Conservation (phyloP, 2,329 filamentous ascomycete genomes). For the Oidium heveae region DNA sequence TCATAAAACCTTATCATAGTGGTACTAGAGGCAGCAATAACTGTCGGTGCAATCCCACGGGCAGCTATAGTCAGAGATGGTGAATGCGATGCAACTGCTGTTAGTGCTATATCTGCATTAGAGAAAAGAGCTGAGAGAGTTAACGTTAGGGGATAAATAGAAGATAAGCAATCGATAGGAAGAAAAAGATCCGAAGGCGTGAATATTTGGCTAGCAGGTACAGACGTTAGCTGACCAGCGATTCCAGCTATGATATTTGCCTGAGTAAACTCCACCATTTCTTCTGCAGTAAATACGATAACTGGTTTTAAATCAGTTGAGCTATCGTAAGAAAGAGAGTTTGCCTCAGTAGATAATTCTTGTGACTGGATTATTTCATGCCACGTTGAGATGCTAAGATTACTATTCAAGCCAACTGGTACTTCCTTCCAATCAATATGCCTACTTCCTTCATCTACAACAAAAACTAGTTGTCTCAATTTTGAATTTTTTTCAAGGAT, state of each 20-base stretch:
- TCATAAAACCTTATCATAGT: constrained; percentile 44
- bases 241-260: constrained; percentile 70
- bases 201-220: constrained; percentile 54
- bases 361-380: constrained; percentile 62
- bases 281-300: constrained; percentile 35
- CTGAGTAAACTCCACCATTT: constrained; percentile 64
- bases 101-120: constrained; percentile 68
- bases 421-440: constrained; percentile 93
- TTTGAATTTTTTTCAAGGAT: constrained; percentile 43
- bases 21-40: constrained; percentile 54
- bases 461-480: constrained; percentile 67
- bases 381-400: constrained; percentile 71
- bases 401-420: constrained; percentile 48
- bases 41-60: constrained; percentile 51
- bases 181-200: constrained; percentile 57
- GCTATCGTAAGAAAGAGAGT: constrained; percentile 38
- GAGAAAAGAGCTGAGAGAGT: constrained; percentile 64
- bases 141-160: constrained; percentile 54
- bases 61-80: constrained; percentile 50
- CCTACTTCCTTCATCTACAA: constrained; percentile 68
- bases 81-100: constrained; percentile 54
- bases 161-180: constrained; percentile 56
- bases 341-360: constrained; percentile 27
- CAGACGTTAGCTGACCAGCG: constrained; percentile 47
- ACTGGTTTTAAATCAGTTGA: constrained; percentile 28